phyloP scores from a whole-genome alignment of 2,329 filamentous ascomycete species.

The Penicillium frequentans region DNA sequence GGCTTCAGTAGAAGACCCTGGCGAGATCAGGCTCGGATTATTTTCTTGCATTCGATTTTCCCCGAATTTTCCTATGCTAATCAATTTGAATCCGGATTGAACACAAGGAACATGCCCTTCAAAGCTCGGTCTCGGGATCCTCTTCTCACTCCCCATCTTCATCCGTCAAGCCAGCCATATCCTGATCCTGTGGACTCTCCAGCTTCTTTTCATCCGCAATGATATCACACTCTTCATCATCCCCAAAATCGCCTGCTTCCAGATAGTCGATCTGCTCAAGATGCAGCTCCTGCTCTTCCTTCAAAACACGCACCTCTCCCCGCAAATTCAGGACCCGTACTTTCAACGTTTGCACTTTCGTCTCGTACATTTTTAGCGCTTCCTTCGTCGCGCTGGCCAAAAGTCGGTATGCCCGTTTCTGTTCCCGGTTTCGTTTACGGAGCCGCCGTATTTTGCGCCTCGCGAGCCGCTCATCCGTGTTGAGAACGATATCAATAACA shows the following conservation, averaged over 20 bases:
- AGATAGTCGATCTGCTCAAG: not conserved
- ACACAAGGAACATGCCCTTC: not conserved
- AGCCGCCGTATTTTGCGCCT: constrained; percentile 19
- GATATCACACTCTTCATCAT: not conserved
- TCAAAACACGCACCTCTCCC: not conserved
- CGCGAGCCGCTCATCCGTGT: constrained; percentile 20
- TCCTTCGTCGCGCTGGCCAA: constrained; percentile 17
- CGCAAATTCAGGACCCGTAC: not conserved
- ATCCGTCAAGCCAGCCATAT: not conserved
- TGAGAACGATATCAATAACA: constrained; percentile 27
- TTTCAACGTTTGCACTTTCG: constrained; percentile 1
- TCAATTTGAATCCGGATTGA: not conserved
- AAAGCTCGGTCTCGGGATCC: not conserved
- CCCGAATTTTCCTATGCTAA: not conserved
- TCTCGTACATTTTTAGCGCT: constrained; percentile 15
- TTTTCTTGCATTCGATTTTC: not conserved
- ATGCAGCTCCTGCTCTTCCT: not conserved
- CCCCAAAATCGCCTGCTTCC: not conserved
- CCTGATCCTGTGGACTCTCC: not conserved
- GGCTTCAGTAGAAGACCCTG: too few relatives aligned
- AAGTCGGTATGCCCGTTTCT: constrained; percentile 16
- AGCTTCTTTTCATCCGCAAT: not conserved
- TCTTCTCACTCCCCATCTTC: not conserved
- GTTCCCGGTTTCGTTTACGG: constrained; percentile 20
- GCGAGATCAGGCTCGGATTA: not conserved